phyloP scores from a whole-genome alignment of 148 eudicot species.

The Camellia granthamiana region DNA sequence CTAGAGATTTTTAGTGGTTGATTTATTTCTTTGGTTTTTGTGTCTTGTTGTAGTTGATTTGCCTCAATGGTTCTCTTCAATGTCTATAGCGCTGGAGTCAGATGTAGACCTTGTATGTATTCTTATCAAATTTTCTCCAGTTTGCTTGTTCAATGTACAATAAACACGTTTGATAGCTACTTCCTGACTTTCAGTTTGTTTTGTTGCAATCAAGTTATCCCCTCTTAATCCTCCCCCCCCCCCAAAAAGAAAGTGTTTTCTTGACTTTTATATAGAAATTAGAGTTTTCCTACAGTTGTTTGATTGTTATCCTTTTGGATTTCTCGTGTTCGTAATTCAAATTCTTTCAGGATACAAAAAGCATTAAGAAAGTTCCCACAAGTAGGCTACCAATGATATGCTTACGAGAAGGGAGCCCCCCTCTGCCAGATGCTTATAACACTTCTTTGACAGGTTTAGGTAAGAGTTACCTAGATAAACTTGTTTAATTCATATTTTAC shows the following conservation, averaged over 20 bases:
- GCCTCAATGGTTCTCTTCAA: constrained; percentile 83
- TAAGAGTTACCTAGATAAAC: constrained; percentile 26
- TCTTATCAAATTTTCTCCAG: constrained; percentile 6
- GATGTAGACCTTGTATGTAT: constrained; percentile 82
- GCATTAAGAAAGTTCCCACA: constrained; percentile 29
- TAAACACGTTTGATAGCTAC: constrained; percentile 1
- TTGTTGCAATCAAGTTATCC: background rate
- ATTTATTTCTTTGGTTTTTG: background rate
- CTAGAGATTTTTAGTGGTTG: background rate
- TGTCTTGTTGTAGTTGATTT: constrained; percentile 69
- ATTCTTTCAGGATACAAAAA: constrained; percentile 44
- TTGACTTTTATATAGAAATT: background rate
- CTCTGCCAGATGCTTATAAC: constrained; percentile 70
- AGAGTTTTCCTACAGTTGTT: background rate
- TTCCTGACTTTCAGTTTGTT: background rate
- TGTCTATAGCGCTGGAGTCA: constrained; percentile 69
- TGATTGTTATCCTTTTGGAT: background rate
- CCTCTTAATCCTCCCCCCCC: no score
- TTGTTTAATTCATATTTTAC: background rate
- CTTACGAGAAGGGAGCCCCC: constrained; percentile 86
- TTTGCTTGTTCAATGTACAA: background rate
- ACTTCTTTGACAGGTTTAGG: constrained; percentile 52
- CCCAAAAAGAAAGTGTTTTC: background rate
- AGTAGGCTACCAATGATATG: constrained; percentile 70
- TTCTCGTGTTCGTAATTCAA: constrained; percentile 9